Percentiles rank a stretch among this genome's conserved stretches.
Conservation (phyloP, 169 alveolate genomes). For the Besnoitia besnoiti region DNA sequence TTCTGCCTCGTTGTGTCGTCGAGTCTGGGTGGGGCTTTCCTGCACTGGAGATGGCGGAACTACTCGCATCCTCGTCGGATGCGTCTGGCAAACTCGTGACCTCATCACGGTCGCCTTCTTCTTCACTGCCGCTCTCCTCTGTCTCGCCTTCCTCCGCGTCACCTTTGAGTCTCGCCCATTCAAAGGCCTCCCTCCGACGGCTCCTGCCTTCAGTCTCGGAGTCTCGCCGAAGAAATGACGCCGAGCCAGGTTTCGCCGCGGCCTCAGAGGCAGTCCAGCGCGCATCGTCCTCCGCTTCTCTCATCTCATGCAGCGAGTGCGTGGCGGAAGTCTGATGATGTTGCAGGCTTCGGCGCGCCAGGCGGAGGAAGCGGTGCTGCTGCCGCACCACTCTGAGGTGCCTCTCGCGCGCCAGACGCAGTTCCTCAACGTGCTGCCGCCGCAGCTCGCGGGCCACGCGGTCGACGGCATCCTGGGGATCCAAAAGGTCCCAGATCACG, state of each 20-base stretch:
- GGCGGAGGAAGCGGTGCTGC: not conserved
- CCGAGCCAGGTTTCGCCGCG: not conserved
- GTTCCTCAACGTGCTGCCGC: not conserved
- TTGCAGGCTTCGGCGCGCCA: not conserved
- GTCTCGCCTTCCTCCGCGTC: not conserved
- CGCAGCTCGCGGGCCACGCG: not conserved
- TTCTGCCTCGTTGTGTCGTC: not conserved
- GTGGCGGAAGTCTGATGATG: not conserved
- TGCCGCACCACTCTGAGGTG: not conserved
- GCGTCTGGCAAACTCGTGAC: too few species aligned
- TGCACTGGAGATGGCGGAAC: too few species aligned
- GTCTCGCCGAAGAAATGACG: not conserved
- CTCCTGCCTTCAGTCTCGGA: too few species aligned
- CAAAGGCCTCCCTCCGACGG: not conserved
- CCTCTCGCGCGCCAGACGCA: not conserved
- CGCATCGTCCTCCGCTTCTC: not conserved
- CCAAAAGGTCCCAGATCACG: constrained; percentile 8
- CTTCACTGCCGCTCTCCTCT: too few species aligned
- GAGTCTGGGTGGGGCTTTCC: too few species aligned
- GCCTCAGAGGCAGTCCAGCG: not conserved
- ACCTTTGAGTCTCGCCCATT: not conserved
- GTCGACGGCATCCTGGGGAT: constrained; percentile 15
- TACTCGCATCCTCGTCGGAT: too few species aligned
- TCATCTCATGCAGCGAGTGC: not conserved
- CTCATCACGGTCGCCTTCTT: too few species aligned